phyloP scores from a whole-genome alignment of 345 rosid genomes.

The Brassica nigra region DNA sequence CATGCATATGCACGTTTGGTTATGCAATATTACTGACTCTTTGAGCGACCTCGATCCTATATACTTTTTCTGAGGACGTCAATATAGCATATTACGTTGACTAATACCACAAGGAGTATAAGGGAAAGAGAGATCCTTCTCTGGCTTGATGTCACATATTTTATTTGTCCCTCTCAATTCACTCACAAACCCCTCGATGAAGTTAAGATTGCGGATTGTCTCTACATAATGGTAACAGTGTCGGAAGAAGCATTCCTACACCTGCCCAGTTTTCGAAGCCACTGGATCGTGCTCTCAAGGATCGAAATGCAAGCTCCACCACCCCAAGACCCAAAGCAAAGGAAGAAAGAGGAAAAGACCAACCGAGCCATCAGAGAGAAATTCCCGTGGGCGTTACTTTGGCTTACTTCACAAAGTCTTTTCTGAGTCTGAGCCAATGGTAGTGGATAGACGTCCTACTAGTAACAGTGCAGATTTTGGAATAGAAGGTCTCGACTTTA shows the following conservation, averaged over 20 bases:
- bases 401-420: conserved; percentile 39
- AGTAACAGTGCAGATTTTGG: conserved; percentile 32
- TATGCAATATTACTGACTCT: conserved; percentile 5
- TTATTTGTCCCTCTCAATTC: conserved; percentile 18
- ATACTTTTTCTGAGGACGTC: not conserved
- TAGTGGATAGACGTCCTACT: conserved; percentile 33
- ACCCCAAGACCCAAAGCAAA: conserved; percentile 65
- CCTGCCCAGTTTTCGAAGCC: conserved; percentile 74
- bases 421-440: conserved; percentile 42
- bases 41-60: conserved; percentile 3
- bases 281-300: conserved; percentile 83
- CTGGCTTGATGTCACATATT: conserved; percentile 4
- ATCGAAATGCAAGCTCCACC: conserved; percentile 89
- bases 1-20: conserved; percentile 21
- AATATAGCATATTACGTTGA: conserved; percentile 18
- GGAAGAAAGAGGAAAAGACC: conserved; percentile 65
- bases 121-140: conserved; percentile 20
- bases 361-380: conserved; percentile 44
- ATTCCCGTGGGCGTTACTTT: conserved; percentile 68
- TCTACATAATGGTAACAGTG: conserved; percentile 67
- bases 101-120: conserved; percentile 8
- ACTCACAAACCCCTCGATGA: conserved; percentile 30
- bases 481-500: conserved; percentile 53
- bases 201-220: conserved; percentile 40
- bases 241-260: conserved; percentile 91